Conservation (phyloP, 2,329 filamentous ascomycete genomes). For the Macroventuria anomochaeta region DNA sequence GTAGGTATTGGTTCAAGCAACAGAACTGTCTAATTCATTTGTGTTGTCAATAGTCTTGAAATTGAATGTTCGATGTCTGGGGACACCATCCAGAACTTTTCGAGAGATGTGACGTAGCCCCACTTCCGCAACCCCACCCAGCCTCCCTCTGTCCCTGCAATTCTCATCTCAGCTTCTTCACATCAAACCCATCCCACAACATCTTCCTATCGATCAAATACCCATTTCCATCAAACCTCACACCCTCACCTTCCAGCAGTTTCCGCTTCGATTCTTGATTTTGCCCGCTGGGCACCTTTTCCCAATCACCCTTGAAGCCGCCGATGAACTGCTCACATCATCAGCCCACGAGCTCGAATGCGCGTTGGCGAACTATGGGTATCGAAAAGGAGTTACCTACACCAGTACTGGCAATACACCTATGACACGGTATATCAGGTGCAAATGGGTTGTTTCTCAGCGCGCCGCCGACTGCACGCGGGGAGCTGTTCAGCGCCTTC, state of each 20-base stretch:
- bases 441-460: constrained; percentile 82
- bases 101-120: constrained; percentile 26
- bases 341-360: not conserved
- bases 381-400: too few species aligned
- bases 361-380: too few species aligned
- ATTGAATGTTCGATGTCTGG: not conserved
- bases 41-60: not conserved
- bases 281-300: constrained; percentile 65
- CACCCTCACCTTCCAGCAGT: constrained; percentile 68
- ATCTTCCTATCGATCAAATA: constrained; percentile 60
- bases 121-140: constrained; percentile 15
- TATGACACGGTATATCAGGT: constrained; percentile 80
- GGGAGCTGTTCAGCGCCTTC: constrained; percentile 70
- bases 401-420: constrained; percentile 76
- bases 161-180: constrained; percentile 30
- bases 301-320: constrained; percentile 73
- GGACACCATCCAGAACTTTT: constrained; percentile 15
- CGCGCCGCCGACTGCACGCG: constrained; percentile 78
- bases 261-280: constrained; percentile 69
- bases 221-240: constrained; percentile 66
- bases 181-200: constrained; percentile 55
- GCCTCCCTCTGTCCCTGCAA: not conserved
- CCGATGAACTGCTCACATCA: constrained; percentile 56
- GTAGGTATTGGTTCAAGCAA: too few species aligned
- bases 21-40: too few species aligned